Base-by-base conservation (phyloP, 169 alveolate species). In the Plasmodium malariae region DNA sequence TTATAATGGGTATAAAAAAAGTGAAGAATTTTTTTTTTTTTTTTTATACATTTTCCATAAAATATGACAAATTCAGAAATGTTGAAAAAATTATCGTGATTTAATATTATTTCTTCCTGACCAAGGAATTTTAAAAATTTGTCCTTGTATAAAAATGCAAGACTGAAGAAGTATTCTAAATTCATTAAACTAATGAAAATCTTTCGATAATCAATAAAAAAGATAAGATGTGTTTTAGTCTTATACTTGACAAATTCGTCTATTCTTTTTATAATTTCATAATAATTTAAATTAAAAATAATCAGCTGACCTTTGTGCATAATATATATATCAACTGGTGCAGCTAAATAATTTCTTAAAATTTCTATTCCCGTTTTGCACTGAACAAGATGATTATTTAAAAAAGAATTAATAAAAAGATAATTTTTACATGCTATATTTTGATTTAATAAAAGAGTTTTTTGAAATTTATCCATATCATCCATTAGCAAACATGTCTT, bases 181-280 rank as follows among this genome's bases (percentile, higher is more conserved):
- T 86, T 86, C 1, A 70, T 57, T 32, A 86, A 69, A 28, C 32
- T 32, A 30, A 63, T 30, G 11, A 40, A 69, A 7, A 45, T 54
- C 37, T 86, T 69, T 72, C 87, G 54, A 36, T 45, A 86, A 86
- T 86, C 92, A 54, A 86, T 69, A 21, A 69, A 86, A 34, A 86
- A 63, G 7, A 48, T 57, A 4, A 86, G 26, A 67, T 83, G 45
- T 17, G 34, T 49, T 68, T 67, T 48, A 1, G 7, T 55, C 14
- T 26, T 43, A 12, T 14, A 12, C 4, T 83, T 68, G 26, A 67
- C 48, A 62, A 78, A 62, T 1, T 34, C 54, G 32, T 40, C 26
- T 48, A 80, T 37, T 30, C 30, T 65, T 57, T 70, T 70, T n/a
- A 71, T 34, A 37, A 69, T n/a, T 86, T 86, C 62, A 21, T 43